phyloP scores from a whole-genome alignment of 2,329 filamentous ascomycete genomes.

The Phaeosphaeria sp. region DNA sequence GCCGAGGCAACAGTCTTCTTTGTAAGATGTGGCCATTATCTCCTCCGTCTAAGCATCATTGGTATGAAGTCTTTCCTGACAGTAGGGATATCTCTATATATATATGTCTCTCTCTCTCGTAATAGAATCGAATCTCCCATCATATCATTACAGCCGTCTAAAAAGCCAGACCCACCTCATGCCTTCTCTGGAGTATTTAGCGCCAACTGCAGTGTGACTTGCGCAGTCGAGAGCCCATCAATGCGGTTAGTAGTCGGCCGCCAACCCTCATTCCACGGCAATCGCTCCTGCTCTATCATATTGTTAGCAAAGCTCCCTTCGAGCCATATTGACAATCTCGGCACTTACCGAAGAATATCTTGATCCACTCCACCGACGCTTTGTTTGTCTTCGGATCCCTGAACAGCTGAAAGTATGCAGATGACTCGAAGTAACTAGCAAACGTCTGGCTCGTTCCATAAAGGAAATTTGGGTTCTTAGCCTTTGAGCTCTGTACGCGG shows the following conservation, averaged over 20 bases:
- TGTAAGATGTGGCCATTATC: too few species aligned
- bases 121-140: too few species aligned
- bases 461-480: constrained; percentile 21
- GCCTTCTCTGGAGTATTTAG: constrained; percentile 23
- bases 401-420: constrained; percentile 24
- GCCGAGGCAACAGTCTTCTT: not conserved
- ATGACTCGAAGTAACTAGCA: constrained; percentile 28
- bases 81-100: too few species aligned
- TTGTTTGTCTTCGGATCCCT: constrained; percentile 15
- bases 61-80: too few species aligned
- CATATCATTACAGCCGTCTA: not conserved
- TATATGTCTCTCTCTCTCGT: too few species aligned
- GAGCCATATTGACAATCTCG: not conserved
- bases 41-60: too few species aligned
- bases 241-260: constrained; percentile 10
- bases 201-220: constrained; percentile 16
- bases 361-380: constrained; percentile 23
- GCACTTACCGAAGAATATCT: constrained; percentile 33
- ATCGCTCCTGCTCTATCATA: constrained; percentile 26
- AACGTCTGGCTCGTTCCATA: constrained; percentile 19
- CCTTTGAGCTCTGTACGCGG: constrained; percentile 19
- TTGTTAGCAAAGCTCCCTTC: not conserved
- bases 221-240: constrained; percentile 8
- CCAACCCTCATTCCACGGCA: constrained; percentile 32
- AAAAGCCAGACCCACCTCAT: not conserved